These are phyloP conservation scores for Ceratocystiopsis sp. DNA, from an alignment of 2,329 filamentous ascomycete species.

Conservation along the genomic window DNA sequence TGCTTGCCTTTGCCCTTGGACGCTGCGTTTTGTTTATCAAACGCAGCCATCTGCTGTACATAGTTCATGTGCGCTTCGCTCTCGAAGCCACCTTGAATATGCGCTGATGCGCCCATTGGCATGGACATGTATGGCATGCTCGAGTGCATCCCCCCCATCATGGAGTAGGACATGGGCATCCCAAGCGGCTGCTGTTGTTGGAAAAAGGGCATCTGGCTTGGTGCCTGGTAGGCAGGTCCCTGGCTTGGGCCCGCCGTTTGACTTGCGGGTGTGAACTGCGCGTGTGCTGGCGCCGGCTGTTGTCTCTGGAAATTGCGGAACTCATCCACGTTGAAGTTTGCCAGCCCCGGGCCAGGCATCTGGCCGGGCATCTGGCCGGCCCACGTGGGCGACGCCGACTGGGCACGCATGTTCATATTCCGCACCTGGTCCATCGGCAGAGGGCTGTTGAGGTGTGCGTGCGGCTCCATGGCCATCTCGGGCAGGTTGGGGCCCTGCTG, in stretches of 20 bases:
- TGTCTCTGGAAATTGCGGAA: slow-evolving; percentile 76
- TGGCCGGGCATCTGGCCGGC: slow-evolving; percentile 32
- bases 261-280: no score
- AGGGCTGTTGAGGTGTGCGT: slow-evolving; percentile 23
- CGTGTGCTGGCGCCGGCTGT: slow-evolving; percentile 13
- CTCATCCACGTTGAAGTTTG: slow-evolving; percentile 59
- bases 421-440: slow-evolving; percentile 26
- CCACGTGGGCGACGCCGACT: slow-evolving; percentile 35
- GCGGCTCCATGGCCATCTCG: slow-evolving; percentile 34
- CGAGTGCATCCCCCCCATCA: no score
- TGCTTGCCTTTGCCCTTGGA: slow-evolving; percentile 43
- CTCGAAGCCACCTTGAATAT: no score
- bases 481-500: slow-evolving; percentile 53
- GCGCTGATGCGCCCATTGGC: no score
- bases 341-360: slow-evolving; percentile 50
- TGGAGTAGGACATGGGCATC: slow-evolving; percentile 1
- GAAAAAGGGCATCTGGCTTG: no score
- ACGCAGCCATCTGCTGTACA: slow-evolving; percentile 24
- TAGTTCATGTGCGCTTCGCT: slow-evolving; percentile 20
- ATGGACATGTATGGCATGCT: no score
- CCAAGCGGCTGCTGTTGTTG: no score
- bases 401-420: slow-evolving; percentile 34
- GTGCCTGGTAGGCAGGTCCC: no score
- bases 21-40: slow-evolving; percentile 29
- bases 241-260: no score